Base-by-base conservation (phyloP, 2,329 filamentous ascomycete genomes). In the Aspergillus unguis region DNA sequence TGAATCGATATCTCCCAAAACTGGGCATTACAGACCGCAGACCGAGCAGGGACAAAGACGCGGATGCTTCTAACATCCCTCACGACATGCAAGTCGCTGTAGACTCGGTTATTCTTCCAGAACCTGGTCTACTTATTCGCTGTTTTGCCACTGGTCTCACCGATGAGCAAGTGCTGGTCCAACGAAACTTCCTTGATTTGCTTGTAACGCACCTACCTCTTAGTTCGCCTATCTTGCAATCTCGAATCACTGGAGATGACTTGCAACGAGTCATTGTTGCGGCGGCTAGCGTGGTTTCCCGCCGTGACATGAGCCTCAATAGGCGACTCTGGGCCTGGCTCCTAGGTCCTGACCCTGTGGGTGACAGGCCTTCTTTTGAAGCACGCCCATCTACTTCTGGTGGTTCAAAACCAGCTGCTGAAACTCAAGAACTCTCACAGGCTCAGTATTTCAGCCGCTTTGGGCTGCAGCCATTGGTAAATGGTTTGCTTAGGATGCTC, bases 231-330 rank as follows among this genome's bases (percentile, higher is more conserved):
- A 86, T 96, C 2, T 74, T 99, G 6, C 92, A 95, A 67, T 80
- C 82, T 11, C 82, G 81, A 42, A 87, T 92, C 33, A 87, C 87
- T 55, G 69, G 80, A 5, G 80, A 81, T 32, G 95, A 99, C 65
- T 77, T 96, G 17, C 86, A 96, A 65, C 81, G 90, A 2, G 79
- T 99, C 2, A 80, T 96, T 31, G 82, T 85, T 53, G 89, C 92
- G 11, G 92, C 92, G 5, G 85, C 85, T n/a, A 85, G 88, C 1
- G 92, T 99, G 23, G 90, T 97, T 1, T 85, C 85, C 23, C 83
- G 94, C 45, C 84, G 92, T 71, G 94, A 99, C 59, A 99, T 99
- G 94, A 95, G 92, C 66, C 76, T 99, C 44, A 99, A 99, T 68
- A 80, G 94, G 62, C 84, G 94, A 35, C 75, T 99, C n/a, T 97